These are phyloP conservation scores for Endogone sp. DNA, from an alignment of 192 early-diverging fungal genomes.

Conservation along the genomic window DNA sequence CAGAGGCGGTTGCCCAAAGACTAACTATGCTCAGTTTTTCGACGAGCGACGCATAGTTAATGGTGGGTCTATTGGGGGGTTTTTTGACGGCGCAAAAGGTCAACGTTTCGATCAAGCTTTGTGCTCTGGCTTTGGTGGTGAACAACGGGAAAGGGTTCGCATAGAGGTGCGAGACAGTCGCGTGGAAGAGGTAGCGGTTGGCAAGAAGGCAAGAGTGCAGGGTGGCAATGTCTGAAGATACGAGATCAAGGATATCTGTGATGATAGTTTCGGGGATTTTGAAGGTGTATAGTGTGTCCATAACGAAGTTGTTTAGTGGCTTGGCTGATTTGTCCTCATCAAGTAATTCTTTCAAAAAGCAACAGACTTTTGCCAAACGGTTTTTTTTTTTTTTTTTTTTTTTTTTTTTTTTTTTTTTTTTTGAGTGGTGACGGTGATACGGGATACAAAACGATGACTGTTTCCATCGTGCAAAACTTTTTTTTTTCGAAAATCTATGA, in stretches of 20 bases:
- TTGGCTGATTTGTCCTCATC: too few relatives aligned
- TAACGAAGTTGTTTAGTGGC: background rate
- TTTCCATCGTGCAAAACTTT: background rate
- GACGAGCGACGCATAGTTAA: background rate
- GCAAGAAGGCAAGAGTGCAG: background rate
- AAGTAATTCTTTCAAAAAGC: too few relatives aligned
- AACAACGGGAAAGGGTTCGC: background rate
- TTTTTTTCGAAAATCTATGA: too few relatives aligned
- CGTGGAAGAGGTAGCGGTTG: background rate
- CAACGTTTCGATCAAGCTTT: background rate
- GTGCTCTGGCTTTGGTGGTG: background rate
- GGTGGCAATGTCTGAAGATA: background rate
- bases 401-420: too few relatives aligned
- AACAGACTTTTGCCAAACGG: too few relatives aligned
- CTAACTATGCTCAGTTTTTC: background rate
- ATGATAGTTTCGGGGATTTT: background rate
- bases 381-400: too few relatives aligned
- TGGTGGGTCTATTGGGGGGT: background rate
- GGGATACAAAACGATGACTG: background rate
- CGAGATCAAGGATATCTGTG: background rate
- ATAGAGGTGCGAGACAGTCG: background rate
- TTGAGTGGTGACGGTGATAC: background rate
- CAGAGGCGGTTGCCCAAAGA: background rate
- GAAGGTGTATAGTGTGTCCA: background rate
- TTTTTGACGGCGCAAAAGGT: background rate